Percentiles rank a stretch among this genome's conserved stretches.
Evolutionary conservation across 345 rosid species (phyloP).

Genomic region (Raphanus sativus): DNA sequence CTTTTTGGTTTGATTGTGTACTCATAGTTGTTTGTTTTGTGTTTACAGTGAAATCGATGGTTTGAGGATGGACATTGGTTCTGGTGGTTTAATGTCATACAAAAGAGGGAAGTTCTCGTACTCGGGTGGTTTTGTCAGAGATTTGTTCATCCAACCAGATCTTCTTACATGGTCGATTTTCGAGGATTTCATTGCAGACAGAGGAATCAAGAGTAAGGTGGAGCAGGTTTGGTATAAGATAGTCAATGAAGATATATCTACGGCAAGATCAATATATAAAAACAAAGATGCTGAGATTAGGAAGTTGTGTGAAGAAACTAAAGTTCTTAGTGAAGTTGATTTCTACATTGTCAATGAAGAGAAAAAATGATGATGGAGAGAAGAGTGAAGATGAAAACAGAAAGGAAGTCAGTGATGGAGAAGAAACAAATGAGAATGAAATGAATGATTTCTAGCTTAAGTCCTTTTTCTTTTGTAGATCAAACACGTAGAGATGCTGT

Average conservation of each 20-base stretch:
- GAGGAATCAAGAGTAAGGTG: neutral
- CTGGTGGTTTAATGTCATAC: neutral
- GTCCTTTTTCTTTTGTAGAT: neutral
- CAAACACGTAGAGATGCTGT: no score
- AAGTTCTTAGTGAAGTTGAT: neutral
- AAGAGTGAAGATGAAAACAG: neutral
- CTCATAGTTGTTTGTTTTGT: neutral
- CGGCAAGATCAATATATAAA: neutral
- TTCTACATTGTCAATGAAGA: neutral
- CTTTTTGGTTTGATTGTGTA: no score
- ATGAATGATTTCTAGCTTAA: neutral
- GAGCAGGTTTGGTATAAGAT: neutral
- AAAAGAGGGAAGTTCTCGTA: neutral
- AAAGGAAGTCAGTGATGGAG: neutral
- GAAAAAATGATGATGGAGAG: neutral
- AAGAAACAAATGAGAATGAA: neutral
- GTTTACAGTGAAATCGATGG: neutral
- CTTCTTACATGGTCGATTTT: neutral
- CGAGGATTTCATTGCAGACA: neutral
- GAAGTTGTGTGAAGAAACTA: neutral
- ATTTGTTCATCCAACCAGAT: neutral
- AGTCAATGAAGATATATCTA: neutral
- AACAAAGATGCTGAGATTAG: neutral
- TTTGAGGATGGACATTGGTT: neutral
- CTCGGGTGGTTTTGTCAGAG: neutral